These are phyloP conservation scores for Kokia cookei DNA, from an alignment of 441 rosid genomes.

Conservation along the genomic window DNA sequence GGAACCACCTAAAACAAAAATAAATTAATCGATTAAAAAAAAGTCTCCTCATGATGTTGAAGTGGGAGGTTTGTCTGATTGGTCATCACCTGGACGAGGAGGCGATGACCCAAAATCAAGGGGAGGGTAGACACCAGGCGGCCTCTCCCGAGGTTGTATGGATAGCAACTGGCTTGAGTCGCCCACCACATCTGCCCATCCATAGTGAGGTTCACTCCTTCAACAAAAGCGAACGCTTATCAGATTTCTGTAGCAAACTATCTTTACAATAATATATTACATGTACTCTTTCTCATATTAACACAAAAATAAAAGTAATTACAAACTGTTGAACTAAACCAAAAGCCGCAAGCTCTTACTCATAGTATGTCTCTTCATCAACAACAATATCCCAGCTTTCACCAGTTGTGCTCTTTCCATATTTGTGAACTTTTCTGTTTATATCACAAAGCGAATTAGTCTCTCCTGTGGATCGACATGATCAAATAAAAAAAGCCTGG, in stretches of 20 bases:
- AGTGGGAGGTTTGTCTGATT: constrained; percentile 25
- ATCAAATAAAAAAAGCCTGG: not conserved
- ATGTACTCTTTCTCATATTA: not conserved
- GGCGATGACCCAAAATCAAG: constrained; percentile 60
- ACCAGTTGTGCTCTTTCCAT: constrained; percentile 90
- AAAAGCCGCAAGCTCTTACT: constrained; percentile 45
- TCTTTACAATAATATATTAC: not conserved
- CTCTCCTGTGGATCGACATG: not conserved
- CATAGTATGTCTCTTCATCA: constrained; percentile 90
- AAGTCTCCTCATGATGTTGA: constrained; percentile 5
- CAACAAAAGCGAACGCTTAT: constrained; percentile 12
- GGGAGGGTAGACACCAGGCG: constrained; percentile 72
- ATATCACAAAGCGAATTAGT: not conserved
- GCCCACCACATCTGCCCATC: constrained; percentile 95
- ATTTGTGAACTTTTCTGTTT: constrained; percentile 92
- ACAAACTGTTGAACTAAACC: not conserved
- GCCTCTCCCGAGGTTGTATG: constrained; percentile 67
- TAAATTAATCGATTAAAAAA: constrained; percentile 2
- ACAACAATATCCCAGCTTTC: constrained; percentile 99
- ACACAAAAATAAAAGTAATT: not conserved
- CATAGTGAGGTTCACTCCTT: constrained; percentile 94
- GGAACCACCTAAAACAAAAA: constrained; percentile 11
- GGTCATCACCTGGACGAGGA: constrained; percentile 42
- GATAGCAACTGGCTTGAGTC: constrained; percentile 81
- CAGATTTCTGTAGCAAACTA: not conserved